Conservation (phyloP, 2,329 filamentous ascomycete species). For the Ophiostoma himal-ulmi region DNA sequence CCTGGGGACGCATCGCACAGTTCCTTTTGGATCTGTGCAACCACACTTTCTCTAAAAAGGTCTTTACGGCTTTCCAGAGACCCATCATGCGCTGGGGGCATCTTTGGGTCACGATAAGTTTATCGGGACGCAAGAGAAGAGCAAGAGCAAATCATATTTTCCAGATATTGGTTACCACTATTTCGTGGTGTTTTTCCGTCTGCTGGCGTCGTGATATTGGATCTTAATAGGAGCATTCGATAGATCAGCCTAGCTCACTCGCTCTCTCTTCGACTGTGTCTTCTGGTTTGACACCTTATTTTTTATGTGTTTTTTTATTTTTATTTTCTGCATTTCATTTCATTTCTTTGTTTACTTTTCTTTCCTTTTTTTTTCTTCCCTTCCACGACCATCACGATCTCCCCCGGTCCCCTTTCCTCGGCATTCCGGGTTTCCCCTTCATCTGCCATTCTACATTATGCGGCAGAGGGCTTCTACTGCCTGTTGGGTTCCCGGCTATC, state of each 20-base stretch:
- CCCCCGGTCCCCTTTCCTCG: not conserved
- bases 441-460: not conserved
- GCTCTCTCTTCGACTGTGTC: not conserved
- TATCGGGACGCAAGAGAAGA: not conserved
- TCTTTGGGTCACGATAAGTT: not conserved
- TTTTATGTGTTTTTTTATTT: not conserved
- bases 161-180: not conserved
- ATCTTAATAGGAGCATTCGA: not conserved
- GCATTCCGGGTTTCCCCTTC: not conserved
- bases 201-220: not conserved
- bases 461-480: not conserved
- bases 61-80: not conserved
- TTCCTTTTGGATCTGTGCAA: not conserved
- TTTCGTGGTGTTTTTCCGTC: not conserved
- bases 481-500: not conserved
- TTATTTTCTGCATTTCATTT: not conserved
- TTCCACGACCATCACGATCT: no score
- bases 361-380: not conserved
- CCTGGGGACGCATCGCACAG: not conserved
- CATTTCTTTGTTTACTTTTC: not conserved
- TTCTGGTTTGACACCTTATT: not conserved
- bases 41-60: not conserved
- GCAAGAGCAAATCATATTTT: not conserved
- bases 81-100: slow-evolving; percentile 5
- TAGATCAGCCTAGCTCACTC: not conserved